Base-by-base conservation (phyloP, 345 rosid species). In the Eucalyptus cloeziana region DNA sequence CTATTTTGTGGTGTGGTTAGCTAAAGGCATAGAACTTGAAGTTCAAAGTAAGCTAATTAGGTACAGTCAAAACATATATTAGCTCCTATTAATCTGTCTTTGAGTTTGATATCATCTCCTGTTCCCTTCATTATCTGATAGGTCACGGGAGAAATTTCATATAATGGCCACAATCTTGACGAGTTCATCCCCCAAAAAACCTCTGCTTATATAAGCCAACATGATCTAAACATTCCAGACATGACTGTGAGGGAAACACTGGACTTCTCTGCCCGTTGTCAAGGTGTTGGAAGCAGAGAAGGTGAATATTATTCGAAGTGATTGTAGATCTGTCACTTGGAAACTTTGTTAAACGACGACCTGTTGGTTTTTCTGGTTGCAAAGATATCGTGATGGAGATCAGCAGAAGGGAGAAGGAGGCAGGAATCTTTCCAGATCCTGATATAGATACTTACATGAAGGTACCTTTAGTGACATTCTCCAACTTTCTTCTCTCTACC, bases 381-480 rank as follows among this genome's bases (percentile, higher is more conserved):
- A 67, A 86, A 93, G 94, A 93, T 16, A 90, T 91, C 27, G 88
- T 93, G 93, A 64, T 86, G 90, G 94, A 94, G 87, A 89, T 93
- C 30, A 91, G 89, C 52, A 93, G 89, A 88, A 92, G 93, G 52
- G 96, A 94, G 91, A 94, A 91, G 86, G 89, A 89, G 88, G 93
- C 91, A 60, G 94, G 93, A 51, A 92, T 93, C 67, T 56, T 92
- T 50, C 95, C 95, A 6, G 93, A 93, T 87, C 93, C 91, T 30
- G 92, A 92, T 45, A 89, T 92, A 49, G 94, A 94, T 81, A 87
- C 92, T 45, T 94, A 92, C 88, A 92, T 93, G 93, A 93, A 93
- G 95, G 94, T 94, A 86, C 22, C 22, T 87, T 85, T 24, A 45
- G 19, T 49, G 50, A 45, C 58, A 85, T 64, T 64, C 37, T 64